Conservation (phyloP, 2,329 filamentous ascomycete species). For the Emydomyces testavorans region DNA sequence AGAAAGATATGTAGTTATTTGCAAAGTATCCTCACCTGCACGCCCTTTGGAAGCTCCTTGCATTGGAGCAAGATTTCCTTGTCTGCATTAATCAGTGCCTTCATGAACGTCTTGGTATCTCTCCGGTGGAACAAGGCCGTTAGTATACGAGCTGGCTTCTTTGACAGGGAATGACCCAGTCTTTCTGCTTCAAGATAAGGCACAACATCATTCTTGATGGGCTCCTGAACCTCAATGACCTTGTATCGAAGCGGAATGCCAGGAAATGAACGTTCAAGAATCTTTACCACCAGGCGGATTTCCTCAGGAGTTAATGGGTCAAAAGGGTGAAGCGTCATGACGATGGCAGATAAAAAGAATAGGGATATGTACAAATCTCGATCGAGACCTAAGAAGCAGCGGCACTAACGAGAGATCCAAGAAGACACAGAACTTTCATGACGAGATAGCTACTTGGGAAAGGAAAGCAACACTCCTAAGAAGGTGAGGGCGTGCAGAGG, state of each 20-base stretch:
- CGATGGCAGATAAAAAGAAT: not conserved
- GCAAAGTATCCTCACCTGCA: conserved; percentile 30
- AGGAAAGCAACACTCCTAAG: not conserved
- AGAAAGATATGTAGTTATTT: not conserved
- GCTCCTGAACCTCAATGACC: conserved; percentile 55
- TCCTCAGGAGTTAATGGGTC: conserved; percentile 32
- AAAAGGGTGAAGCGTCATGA: conserved; percentile 26
- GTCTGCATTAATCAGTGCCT: conserved; percentile 33
- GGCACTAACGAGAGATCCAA: conserved; percentile 3
- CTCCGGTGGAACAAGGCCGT: conserved; percentile 41
- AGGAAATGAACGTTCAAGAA: conserved; percentile 30
- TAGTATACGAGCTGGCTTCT: conserved; percentile 41
- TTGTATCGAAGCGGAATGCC: conserved; percentile 44
- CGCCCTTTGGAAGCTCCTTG: conserved; percentile 37
- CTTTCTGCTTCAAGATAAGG: conserved; percentile 55
- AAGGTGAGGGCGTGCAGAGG: not conserved
- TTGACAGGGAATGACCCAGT: conserved; percentile 38
- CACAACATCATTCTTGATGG: conserved; percentile 47
- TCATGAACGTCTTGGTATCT: conserved; percentile 35
- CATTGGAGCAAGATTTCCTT: conserved; percentile 28
- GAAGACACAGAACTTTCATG: conserved; percentile 8
- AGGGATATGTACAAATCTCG: not conserved
- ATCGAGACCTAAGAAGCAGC: not conserved
- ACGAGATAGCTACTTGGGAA: conserved; percentile 4
- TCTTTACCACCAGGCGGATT: conserved; percentile 31